Percentiles rank a stretch among this genome's conserved stretches.
Conservation (phyloP, 257 asterid species). For the Ophiorrhiza pumila region DNA sequence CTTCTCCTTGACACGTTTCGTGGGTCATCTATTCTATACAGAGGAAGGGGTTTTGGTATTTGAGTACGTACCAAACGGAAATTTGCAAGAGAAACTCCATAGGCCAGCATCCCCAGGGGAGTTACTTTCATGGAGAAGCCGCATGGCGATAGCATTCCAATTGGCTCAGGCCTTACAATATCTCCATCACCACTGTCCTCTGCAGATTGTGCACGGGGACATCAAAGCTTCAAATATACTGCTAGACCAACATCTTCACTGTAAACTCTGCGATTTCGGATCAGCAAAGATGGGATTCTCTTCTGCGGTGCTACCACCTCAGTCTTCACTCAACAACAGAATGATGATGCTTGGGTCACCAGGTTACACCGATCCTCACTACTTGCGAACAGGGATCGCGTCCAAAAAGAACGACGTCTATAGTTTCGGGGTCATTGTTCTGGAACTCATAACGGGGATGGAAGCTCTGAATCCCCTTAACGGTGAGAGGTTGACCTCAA, state of each 20-base stretch:
- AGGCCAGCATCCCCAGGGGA: neutral
- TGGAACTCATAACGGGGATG: slow-evolving; percentile 66
- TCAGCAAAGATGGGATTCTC: slow-evolving; percentile 66
- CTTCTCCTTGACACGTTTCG: too few species aligned
- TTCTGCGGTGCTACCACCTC: slow-evolving; percentile 35
- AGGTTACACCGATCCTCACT: slow-evolving; percentile 74
- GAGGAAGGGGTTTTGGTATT: slow-evolving; percentile 50
- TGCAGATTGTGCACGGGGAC: slow-evolving; percentile 68
- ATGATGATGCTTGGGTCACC: slow-evolving; percentile 61
- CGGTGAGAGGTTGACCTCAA: slow-evolving; percentile 44
- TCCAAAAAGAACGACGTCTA: slow-evolving; percentile 66
- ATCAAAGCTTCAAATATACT: slow-evolving; percentile 64
- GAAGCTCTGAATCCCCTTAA: slow-evolving; percentile 41
- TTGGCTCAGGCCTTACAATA: slow-evolving; percentile 58
- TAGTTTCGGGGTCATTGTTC: slow-evolving; percentile 54
- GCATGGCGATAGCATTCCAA: slow-evolving; percentile 60
- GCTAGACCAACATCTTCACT: slow-evolving; percentile 42
- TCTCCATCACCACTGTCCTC: slow-evolving; percentile 49
- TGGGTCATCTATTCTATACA: neutral
- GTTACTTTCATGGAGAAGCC: slow-evolving; percentile 47
- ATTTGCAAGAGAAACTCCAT: slow-evolving; percentile 57
- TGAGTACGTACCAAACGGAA: slow-evolving; percentile 57
- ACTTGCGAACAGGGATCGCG: slow-evolving; percentile 56
- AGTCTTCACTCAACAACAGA: slow-evolving; percentile 8
- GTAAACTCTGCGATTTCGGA: slow-evolving; percentile 83